Conservation (phyloP, 371 early-diverging fungal species). For the Lichtheimia corymbifera region DNA sequence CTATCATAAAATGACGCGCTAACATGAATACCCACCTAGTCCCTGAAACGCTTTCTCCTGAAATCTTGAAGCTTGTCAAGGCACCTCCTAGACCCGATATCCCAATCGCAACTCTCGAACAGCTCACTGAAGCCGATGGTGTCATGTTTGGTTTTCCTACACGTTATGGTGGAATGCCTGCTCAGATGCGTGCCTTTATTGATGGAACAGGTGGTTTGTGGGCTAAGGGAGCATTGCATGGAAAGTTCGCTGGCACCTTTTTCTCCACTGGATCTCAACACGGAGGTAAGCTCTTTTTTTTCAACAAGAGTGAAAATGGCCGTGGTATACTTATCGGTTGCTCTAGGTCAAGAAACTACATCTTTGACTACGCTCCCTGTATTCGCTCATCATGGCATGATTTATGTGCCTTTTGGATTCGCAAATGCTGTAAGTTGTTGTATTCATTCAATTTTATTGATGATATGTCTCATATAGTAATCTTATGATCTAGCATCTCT, state of each 20-base stretch:
- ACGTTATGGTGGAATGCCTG: conserved; percentile 65
- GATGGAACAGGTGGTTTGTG: conserved; percentile 75
- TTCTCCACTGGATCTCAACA: conserved; percentile 66
- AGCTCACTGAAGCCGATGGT: conserved; percentile 68
- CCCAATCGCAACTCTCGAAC: conserved; percentile 59
- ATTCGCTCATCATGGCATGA: conserved; percentile 75
- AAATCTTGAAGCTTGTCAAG: conserved; percentile 66
- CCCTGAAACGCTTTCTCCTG: conserved; percentile 61
- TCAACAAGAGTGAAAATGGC: not conserved
- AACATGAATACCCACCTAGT: conserved; percentile 17
- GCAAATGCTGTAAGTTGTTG: conserved; percentile 19
- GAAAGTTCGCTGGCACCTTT: conserved; percentile 73
- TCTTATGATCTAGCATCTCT: conserved; percentile 10
- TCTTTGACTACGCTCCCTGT: conserved; percentile 57
- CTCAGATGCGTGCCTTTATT: conserved; percentile 43
- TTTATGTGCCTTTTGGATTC: conserved; percentile 69
- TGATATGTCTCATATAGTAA: not conserved
- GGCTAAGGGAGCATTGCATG: conserved; percentile 56
- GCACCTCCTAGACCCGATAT: conserved; percentile 56
- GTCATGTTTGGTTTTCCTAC: conserved; percentile 61
- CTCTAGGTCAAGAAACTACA: conserved; percentile 68
- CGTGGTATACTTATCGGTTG: conserved; percentile 22
- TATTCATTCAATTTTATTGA: too few relatives aligned
- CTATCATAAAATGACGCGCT: too few relatives aligned
- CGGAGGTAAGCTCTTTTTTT: conserved; percentile 44